Evolutionary conservation across 805 yeast genomes (phyloP).

Genomic region (Nakazawaea ambrosiae): DNA sequence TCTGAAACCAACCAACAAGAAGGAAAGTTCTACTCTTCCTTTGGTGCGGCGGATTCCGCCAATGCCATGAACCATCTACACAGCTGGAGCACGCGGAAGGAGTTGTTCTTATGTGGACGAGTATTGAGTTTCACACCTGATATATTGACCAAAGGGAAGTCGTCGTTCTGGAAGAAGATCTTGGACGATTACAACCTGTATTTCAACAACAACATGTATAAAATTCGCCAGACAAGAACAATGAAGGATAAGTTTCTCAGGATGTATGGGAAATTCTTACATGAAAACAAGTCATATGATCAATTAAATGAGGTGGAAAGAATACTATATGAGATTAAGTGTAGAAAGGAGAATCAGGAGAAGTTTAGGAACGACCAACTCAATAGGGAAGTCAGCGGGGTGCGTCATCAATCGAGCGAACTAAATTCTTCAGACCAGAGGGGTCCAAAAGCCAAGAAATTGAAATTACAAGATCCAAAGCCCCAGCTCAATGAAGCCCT

Average conservation of each 20-base stretch:
- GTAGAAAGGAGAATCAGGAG: neutral
- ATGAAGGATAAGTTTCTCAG: slow-evolving; percentile 7
- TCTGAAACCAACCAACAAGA: too few species aligned
- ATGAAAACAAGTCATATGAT: neutral
- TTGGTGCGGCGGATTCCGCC: too few species aligned
- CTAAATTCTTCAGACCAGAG: too few species aligned
- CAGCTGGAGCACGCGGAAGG: slow-evolving; percentile 3
- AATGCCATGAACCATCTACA: too few species aligned
- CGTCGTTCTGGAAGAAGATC: slow-evolving; percentile 3
- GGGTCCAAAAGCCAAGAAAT: too few species aligned
- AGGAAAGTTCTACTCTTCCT: too few species aligned
- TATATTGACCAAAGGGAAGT: slow-evolving; percentile 1
- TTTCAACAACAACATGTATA: slow-evolving; percentile 1
- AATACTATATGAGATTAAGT: neutral
- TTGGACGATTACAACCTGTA: slow-evolving; percentile 2
- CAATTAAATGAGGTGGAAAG: neutral
- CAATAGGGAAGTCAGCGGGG: neutral
- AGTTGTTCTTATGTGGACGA: slow-evolving; percentile 3
- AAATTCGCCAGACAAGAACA: slow-evolving; percentile 5
- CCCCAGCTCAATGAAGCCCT: too few species aligned
- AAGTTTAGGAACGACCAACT: neutral
- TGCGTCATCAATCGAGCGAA: neutral
- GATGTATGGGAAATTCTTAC: slow-evolving; percentile 2
- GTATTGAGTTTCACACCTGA: slow-evolving; percentile 7
- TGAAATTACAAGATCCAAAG: too few species aligned